phyloP scores from a whole-genome alignment of 139 green algal genomes.

The Chlorella sp. region DNA sequence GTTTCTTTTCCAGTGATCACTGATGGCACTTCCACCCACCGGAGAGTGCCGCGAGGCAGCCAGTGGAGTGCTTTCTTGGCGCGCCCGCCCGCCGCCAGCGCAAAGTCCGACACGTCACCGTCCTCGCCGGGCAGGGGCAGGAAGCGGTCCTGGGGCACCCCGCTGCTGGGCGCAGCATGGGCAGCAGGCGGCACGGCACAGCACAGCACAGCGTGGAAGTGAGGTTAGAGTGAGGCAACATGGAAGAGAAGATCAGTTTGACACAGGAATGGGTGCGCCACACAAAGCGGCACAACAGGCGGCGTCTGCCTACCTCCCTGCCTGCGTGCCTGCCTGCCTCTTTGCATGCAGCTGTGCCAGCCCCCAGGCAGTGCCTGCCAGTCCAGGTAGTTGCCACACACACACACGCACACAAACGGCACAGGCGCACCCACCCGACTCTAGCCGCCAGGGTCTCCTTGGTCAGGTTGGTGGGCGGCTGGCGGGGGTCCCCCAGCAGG shows the following conservation, averaged over 20 bases:
- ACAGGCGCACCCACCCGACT: not conserved
- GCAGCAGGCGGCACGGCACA: not conserved
- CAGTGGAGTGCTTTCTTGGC: not conserved
- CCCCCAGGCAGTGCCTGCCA: not conserved
- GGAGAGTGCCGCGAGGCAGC: constrained; percentile 5
- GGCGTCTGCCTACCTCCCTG: not conserved
- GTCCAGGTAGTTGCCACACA: not conserved
- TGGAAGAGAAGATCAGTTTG: not conserved
- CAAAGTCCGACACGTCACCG: not conserved
- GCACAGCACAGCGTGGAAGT: not conserved
- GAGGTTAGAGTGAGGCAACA: not conserved
- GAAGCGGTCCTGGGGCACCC: not conserved
- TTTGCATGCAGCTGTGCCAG: not conserved
- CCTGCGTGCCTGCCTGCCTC: not conserved
- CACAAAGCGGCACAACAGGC: not conserved
- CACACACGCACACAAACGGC: not conserved
- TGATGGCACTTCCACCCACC: not conserved
- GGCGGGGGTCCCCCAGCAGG: not conserved
- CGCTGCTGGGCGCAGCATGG: not conserved
- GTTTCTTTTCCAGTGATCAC: not conserved
- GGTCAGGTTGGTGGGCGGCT: not conserved
- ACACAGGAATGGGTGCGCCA: no score
- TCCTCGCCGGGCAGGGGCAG: constrained; percentile 1
- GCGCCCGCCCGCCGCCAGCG: not conserved
- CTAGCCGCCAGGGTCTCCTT: not conserved